Base-by-base conservation (phyloP, 2,329 filamentous ascomycete genomes). In the Ascochyta koolunga region DNA sequence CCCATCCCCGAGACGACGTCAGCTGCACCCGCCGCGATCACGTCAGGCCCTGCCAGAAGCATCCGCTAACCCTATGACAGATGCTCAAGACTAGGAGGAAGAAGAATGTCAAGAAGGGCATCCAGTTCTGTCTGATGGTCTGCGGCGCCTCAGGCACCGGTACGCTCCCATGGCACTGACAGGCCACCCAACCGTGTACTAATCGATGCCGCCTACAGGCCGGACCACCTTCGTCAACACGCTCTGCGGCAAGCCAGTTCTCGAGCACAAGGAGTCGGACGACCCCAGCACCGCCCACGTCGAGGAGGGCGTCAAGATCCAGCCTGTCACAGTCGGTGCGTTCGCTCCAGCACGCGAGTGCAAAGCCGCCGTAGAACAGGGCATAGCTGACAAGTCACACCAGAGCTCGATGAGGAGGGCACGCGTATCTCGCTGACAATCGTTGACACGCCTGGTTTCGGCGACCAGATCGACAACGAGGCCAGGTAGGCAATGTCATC, bases 51-150 rank as follows among this genome's bases (percentile, higher is more conserved):
- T 60, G 57, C 57, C 47, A 29, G 11, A 13, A 43, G 50, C 58
- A 9, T 60, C 58, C 57, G 60, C 72, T 75, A 64, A 75, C 65
- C 29, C 37, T 48, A 32, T 40, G 25, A 16, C 54, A 75, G 72
- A 71, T 70, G 57, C 71, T 96, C 80, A 68, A 96, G 90, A 93
- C 97, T 78, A 93, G 95, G 82, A 89, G 91, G 81, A 99, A 99
- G 93, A 99, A 99, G 90, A 98, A 99, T 86, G 93, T 99, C 82
- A 97, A 97, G 90, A 97, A 97, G 87, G 95, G 95, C 76, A 98
- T 99, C 76, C 95, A 99, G 85, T 99, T 99, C 84, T 98, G 93
- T 80, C 81, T 99, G 86, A 99, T 99, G 95, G 95, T 99, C 74
- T 98, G 95, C 77, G 95, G 95, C 83, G 95, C 95, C 76, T 98